Percentiles rank a stretch among this genome's conserved stretches.
Evolutionary conservation across 2,329 filamentous ascomycete species (phyloP).

Genomic region (Aspergillus udagawae): DNA sequence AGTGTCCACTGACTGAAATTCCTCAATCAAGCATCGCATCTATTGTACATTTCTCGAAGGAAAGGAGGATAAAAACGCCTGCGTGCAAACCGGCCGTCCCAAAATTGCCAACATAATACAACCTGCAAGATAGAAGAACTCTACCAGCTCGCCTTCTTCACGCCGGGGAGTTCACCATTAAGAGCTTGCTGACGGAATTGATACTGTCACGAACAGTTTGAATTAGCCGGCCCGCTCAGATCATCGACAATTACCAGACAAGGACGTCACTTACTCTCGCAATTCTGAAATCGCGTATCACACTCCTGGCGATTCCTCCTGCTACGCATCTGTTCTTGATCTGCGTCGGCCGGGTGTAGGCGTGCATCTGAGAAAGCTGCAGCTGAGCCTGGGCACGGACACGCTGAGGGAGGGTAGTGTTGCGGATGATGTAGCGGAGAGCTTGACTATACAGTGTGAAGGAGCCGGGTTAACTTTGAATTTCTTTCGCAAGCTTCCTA

Average conservation of each 20-base stretch:
- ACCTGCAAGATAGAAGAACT: conserved; percentile 8
- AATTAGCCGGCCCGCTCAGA: conserved; percentile 14
- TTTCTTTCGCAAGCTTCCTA: background rate
- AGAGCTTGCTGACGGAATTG: conserved; percentile 90
- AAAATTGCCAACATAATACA: conserved; percentile 14
- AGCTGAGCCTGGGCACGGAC: conserved; percentile 89
- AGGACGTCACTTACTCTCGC: conserved; percentile 65
- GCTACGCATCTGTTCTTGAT: conserved; percentile 91
- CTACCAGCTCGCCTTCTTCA: conserved; percentile 96
- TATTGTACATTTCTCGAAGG: conserved; percentile 14
- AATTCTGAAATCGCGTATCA: conserved; percentile 92
- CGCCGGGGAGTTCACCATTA: conserved; percentile 79
- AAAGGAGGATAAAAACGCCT: conserved; percentile 24
- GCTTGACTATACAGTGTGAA: conserved; percentile 64
- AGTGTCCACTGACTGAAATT: background rate
- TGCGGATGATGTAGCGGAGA: conserved; percentile 87
- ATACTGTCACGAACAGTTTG: conserved; percentile 55
- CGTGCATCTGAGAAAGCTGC: conserved; percentile 90
- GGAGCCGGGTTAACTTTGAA: background rate
- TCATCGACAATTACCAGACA: background rate
- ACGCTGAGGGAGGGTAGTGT: conserved; percentile 77
- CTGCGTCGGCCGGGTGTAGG: conserved; percentile 89
- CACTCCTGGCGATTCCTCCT: conserved; percentile 82
- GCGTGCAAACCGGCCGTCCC: conserved; percentile 18
- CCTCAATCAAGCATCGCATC: background rate